These are phyloP conservation scores for Venturia effusa DNA, from an alignment of 2,329 filamentous ascomycete genomes.

Conservation along the genomic window DNA sequence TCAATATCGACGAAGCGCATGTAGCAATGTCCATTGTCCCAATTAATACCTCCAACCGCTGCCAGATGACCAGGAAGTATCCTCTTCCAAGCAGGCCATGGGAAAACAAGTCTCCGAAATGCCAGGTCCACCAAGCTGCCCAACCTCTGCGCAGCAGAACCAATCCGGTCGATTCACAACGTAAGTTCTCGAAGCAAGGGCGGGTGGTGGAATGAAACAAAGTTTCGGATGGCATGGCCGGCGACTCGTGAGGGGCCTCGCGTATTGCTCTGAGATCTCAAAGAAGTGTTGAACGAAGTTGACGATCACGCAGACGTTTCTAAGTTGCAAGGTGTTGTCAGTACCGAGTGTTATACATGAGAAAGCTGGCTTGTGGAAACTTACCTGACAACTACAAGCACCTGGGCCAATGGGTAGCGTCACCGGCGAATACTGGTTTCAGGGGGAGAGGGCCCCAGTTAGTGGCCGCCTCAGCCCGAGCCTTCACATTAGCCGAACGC, in stretches of 20 bases:
- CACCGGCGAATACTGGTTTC: no score
- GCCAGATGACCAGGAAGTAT: background rate
- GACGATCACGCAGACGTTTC: no score
- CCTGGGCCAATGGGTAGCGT: no score
- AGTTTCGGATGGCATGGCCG: background rate
- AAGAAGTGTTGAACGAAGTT: no score
- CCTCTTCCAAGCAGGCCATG: background rate
- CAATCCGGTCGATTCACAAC: background rate
- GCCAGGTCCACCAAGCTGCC: background rate
- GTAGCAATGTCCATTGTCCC: background rate
- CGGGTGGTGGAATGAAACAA: background rate
- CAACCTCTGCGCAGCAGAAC: background rate
- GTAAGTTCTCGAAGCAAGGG: background rate
- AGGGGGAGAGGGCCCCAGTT: no score
- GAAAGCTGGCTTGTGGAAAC: no score
- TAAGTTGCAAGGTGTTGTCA: no score
- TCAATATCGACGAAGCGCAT: background rate
- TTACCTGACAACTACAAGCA: no score
- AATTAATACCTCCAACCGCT: background rate
- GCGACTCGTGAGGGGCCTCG: background rate
- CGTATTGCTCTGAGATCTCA: no score
- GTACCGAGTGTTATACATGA: no score
- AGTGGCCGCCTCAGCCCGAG: no score
- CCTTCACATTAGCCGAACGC: no score
- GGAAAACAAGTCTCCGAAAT: background rate